Conservation (phyloP, 192 early-diverging fungal genomes). For the Linnemannia elongata region DNA sequence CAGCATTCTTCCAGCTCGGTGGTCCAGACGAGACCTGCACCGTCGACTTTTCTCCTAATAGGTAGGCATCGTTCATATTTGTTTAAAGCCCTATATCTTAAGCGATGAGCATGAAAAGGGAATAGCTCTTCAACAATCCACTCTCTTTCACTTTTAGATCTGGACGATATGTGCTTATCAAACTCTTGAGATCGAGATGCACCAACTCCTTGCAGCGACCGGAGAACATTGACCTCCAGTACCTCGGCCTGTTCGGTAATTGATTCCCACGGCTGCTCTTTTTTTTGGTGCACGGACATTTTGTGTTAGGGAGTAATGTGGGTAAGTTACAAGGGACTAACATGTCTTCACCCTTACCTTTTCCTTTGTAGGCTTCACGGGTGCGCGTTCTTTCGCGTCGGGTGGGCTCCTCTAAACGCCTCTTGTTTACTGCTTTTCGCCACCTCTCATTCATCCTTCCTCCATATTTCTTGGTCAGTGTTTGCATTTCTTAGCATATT, state of each 20-base stretch:
- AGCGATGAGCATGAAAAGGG: background rate
- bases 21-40: slow-evolving; percentile 40
- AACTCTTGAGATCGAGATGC: slow-evolving; percentile 58
- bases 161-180: slow-evolving; percentile 66
- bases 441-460: background rate
- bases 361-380: slow-evolving; percentile 36
- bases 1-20: slow-evolving; percentile 41
- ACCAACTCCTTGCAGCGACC: slow-evolving; percentile 42
- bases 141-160: slow-evolving; percentile 42
- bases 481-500: background rate
- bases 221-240: slow-evolving; percentile 71
- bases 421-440: background rate
- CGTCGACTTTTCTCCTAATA: slow-evolving; percentile 34
- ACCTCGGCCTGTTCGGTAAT: slow-evolving; percentile 65
- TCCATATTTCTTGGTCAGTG: background rate
- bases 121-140: too few species aligned
- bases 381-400: slow-evolving; percentile 44
- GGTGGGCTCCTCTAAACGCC: slow-evolving; percentile 30
- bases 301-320: background rate
- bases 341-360: background rate
- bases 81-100: background rate
- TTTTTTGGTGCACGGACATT: background rate
- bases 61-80: background rate
- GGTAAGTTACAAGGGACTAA: background rate
- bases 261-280: background rate